phyloP scores from a whole-genome alignment of 2,329 filamentous ascomycete genomes.

The Lasiodiplodia sp. region DNA sequence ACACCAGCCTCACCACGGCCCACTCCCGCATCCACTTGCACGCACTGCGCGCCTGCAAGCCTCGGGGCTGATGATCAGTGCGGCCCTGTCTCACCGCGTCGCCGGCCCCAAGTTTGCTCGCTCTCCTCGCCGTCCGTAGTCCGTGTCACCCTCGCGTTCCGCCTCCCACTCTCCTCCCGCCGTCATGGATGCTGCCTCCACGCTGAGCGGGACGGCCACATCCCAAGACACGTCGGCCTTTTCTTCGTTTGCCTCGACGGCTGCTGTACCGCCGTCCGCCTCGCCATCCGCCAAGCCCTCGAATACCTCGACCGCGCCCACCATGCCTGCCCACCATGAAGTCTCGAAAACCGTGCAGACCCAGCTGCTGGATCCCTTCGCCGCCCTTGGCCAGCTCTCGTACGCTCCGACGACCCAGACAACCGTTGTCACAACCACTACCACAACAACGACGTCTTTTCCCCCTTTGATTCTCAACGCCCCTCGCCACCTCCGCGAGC shows the following conservation, averaged over 20 bases:
- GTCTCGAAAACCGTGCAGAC: slow-evolving; percentile 38
- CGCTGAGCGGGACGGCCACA: slow-evolving; percentile 27
- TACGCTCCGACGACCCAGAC: slow-evolving; percentile 70
- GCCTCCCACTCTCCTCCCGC: slow-evolving; percentile 32
- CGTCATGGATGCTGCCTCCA: slow-evolving; percentile 30
- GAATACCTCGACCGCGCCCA: slow-evolving; percentile 34
- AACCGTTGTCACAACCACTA: slow-evolving; percentile 84
- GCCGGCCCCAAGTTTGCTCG: slow-evolving; percentile 30
- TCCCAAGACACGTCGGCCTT: slow-evolving; percentile 26
- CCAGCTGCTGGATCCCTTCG: slow-evolving; percentile 42
- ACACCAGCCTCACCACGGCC: slow-evolving; percentile 19
- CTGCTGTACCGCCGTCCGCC: slow-evolving; percentile 11
- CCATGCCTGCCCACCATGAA: slow-evolving; percentile 38
- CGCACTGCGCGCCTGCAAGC: slow-evolving; percentile 19
- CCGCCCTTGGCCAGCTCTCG: slow-evolving; percentile 65
- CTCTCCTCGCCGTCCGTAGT: slow-evolving; percentile 31
- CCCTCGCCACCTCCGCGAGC: slow-evolving; percentile 71
- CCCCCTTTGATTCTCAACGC: slow-evolving; percentile 83
- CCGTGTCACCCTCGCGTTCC: slow-evolving; percentile 37
- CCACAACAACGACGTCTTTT: slow-evolving; percentile 81
- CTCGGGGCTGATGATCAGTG: slow-evolving; percentile 30
- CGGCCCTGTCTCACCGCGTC: slow-evolving; percentile 28
- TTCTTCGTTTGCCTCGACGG: slow-evolving; percentile 29
- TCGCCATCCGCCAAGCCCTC: slow-evolving; percentile 24
- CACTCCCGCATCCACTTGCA: slow-evolving; percentile 11